phyloP scores from a whole-genome alignment of 345 rosid genomes.

The Jatropha curcas region DNA sequence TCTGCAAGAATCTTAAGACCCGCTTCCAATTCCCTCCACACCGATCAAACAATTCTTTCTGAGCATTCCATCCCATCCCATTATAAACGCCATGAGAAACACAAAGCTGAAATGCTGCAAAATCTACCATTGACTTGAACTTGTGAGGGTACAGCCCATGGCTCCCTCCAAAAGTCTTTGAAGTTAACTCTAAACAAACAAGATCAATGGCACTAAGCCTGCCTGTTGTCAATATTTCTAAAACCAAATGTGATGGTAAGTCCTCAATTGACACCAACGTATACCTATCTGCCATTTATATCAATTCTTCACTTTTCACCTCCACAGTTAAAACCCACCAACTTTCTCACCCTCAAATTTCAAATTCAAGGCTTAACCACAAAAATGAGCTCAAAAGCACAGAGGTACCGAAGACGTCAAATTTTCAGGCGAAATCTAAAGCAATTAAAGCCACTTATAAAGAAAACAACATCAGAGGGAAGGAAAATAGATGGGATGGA shows the following conservation, averaged over 20 bases:
- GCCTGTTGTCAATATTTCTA: slow-evolving; percentile 74
- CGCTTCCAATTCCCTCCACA: slow-evolving; percentile 88
- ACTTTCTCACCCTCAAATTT: slow-evolving; percentile 1
- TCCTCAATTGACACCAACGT: slow-evolving; percentile 62
- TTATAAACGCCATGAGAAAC: slow-evolving; percentile 46
- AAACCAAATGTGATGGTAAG: slow-evolving; percentile 82
- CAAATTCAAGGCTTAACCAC: slow-evolving; percentile 9
- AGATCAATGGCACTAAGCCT: slow-evolving; percentile 71
- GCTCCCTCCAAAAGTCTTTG: slow-evolving; percentile 68
- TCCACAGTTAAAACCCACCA: slow-evolving; percentile 17
- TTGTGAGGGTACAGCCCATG: slow-evolving; percentile 63
- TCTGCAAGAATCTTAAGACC: slow-evolving; percentile 83
- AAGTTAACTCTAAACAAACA: slow-evolving; percentile 70
- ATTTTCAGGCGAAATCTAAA: slow-evolving; percentile 80
- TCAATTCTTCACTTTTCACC: slow-evolving; percentile 16
- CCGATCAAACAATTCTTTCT: slow-evolving; percentile 66
- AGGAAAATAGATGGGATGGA: slow-evolving; percentile 56
- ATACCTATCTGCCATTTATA: slow-evolving; percentile 65
- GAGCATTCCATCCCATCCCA: slow-evolving; percentile 51
- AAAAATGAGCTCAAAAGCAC: slow-evolving; percentile 3
- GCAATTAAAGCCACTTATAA: slow-evolving; percentile 75
- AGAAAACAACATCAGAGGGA: slow-evolving; percentile 62
- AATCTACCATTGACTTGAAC: slow-evolving; percentile 75
- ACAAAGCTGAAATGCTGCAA: slow-evolving; percentile 81
- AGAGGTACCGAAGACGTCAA: slow-evolving; percentile 32